Evolutionary conservation across 495 filamentous ascomycete genomes (phyloP).

Genomic region (Talaromyces stipitatus): DNA sequence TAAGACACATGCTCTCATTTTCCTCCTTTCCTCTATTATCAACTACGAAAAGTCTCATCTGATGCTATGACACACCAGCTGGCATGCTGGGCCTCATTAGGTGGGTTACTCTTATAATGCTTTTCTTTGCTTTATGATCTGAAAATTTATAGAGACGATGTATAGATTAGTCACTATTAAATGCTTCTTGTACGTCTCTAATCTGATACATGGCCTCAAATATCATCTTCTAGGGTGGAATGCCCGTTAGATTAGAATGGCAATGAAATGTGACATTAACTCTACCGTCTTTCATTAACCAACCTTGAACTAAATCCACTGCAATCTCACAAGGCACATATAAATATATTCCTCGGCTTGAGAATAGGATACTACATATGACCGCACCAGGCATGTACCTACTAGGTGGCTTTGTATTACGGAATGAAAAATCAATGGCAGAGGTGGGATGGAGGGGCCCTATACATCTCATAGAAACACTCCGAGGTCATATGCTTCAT

Average conservation of each 20-base stretch:
- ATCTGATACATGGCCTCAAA: not conserved
- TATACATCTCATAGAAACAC: not conserved
- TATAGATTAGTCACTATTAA: not conserved
- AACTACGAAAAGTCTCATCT: not conserved
- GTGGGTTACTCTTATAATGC: not conserved
- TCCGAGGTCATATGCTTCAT: not conserved
- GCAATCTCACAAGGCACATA: too few relatives aligned
- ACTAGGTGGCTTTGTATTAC: not conserved
- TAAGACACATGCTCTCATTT: not conserved
- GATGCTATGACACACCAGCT: not conserved
- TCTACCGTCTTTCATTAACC: not conserved
- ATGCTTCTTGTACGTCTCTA: too few relatives aligned
- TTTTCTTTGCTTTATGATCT: not conserved
- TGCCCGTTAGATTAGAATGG: too few relatives aligned
- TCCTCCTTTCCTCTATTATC: not conserved
- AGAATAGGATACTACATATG: not conserved
- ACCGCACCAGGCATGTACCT: not conserved
- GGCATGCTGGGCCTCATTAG: not conserved
- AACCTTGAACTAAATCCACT: not conserved
- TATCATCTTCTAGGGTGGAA: too few relatives aligned
- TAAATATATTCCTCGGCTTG: too few relatives aligned
- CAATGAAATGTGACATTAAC: not conserved
- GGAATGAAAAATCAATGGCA: too few relatives aligned
- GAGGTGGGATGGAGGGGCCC: not conserved
- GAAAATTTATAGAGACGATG: not conserved